Conservation (phyloP, 2,329 filamentous ascomycete genomes). For the Pseudogymnoascus sp. region DNA sequence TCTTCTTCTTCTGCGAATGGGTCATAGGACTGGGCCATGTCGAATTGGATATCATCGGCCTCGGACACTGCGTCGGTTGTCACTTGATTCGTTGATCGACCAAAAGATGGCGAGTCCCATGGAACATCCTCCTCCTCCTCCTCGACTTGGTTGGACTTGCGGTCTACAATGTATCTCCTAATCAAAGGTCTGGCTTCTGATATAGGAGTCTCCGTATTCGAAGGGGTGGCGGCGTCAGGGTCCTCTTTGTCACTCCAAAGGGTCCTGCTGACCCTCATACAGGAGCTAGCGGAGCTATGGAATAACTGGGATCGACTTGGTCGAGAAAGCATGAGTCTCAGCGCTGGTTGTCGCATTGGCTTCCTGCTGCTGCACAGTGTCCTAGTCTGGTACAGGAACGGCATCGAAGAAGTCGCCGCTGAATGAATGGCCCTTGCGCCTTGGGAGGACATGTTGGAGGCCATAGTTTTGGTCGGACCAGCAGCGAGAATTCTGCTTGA, state of each 20-base stretch:
- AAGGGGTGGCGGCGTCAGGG: not conserved
- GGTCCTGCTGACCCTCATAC: not conserved
- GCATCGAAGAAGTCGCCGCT: conserved; percentile 47
- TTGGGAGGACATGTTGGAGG: conserved; percentile 14
- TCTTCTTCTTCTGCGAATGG: conserved; percentile 26
- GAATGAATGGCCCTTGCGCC: conserved; percentile 17
- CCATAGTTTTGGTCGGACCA: conserved; percentile 9
- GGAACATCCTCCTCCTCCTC: conserved; percentile 3
- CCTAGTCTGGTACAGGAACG: conserved; percentile 68
- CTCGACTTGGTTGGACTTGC: not conserved
- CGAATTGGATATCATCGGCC: not conserved
- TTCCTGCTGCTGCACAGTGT: conserved; percentile 41
- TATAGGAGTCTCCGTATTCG: not conserved
- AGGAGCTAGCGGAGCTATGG: not conserved
- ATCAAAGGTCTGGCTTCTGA: not conserved
- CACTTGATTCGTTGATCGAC: not conserved
- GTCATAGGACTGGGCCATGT: conserved; percentile 15
- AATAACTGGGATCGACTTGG: not conserved
- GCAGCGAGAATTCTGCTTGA: not conserved
- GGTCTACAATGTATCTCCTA: conserved; percentile 5
- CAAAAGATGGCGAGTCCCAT: not conserved
- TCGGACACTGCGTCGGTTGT: not conserved
- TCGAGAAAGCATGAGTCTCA: not conserved
- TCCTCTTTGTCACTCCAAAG: not conserved
- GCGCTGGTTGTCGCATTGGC: not conserved